These are phyloP conservation scores for Carex pumila DNA, from an alignment of 176 grass and related monocot species.

Conservation along the genomic window DNA sequence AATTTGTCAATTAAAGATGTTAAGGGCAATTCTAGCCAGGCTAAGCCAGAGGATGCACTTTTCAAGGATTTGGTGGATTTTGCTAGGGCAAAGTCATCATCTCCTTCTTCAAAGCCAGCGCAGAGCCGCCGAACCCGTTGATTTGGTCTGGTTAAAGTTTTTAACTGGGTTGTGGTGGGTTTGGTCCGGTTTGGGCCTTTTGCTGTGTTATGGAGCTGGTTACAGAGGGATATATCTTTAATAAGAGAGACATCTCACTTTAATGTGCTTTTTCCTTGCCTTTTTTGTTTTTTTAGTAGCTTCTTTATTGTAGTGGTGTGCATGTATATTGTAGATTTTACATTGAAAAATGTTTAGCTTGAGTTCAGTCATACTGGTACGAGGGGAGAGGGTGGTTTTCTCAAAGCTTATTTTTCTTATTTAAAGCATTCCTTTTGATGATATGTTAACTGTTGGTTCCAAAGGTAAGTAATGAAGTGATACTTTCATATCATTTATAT, in stretches of 20 bases:
- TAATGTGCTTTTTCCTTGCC: not conserved
- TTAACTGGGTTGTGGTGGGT: not conserved
- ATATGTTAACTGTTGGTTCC: not conserved
- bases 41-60: slow-evolving; percentile 74
- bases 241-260: slow-evolving; percentile 12
- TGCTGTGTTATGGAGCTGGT: not conserved
- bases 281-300: not conserved
- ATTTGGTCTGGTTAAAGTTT: slow-evolving; percentile 7
- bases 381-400: not conserved
- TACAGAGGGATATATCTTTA: not conserved
- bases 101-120: slow-evolving; percentile 50
- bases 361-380: not conserved
- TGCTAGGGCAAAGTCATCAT: slow-evolving; percentile 58
- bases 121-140: slow-evolving; percentile 78
- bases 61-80: slow-evolving; percentile 96
- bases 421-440: not conserved
- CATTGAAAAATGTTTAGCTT: not conserved
- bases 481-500: not conserved
- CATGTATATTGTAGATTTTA: slow-evolving; percentile 24
- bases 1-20: slow-evolving; percentile 45
- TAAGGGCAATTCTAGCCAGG: slow-evolving; percentile 31
- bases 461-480: not conserved
- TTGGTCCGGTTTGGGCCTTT: not conserved
- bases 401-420: not conserved
- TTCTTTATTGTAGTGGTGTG: slow-evolving; percentile 1